Conservation (phyloP, 257 asterid species). For the Solanum chaucha region DNA sequence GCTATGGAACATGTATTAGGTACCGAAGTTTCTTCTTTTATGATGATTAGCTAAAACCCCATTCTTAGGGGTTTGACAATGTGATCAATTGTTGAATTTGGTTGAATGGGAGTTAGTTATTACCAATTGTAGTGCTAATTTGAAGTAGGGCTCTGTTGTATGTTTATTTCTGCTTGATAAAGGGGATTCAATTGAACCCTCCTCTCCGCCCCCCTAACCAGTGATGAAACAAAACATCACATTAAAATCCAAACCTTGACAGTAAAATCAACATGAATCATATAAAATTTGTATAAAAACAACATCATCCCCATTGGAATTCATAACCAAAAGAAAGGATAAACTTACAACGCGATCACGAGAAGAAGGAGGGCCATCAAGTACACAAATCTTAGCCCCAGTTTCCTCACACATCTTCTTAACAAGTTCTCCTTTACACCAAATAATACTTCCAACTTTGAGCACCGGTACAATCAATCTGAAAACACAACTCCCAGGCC, state of each 20-base stretch:
- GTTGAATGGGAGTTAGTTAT: too few species aligned
- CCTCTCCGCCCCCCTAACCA: neutral
- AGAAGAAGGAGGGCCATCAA: constrained; percentile 59
- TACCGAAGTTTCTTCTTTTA: too few species aligned
- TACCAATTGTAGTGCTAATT: too few species aligned
- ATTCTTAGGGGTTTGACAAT: too few species aligned
- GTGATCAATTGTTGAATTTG: too few species aligned
- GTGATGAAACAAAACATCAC: neutral
- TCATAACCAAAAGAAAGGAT: neutral
- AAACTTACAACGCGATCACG: constrained; percentile 69
- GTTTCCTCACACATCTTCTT: constrained; percentile 88
- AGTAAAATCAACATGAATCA: neutral
- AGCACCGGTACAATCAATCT: constrained; percentile 62
- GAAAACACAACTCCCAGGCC: constrained; percentile 76
- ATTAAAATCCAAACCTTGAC: too few species aligned
- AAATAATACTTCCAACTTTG: constrained; percentile 79
- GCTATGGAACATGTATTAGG: too few species aligned
- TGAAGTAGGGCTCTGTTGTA: too few species aligned
- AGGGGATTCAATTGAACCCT: neutral
- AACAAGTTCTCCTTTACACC: constrained; percentile 82
- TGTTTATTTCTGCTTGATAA: too few species aligned
- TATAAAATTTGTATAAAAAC: neutral
- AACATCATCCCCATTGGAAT: neutral
- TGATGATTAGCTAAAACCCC: too few species aligned
- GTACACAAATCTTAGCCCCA: constrained; percentile 66